Percentiles rank a stretch among this genome's conserved stretches.
Conservation (phyloP, 1,139 yeast species). For the Pichia sp. region DNA sequence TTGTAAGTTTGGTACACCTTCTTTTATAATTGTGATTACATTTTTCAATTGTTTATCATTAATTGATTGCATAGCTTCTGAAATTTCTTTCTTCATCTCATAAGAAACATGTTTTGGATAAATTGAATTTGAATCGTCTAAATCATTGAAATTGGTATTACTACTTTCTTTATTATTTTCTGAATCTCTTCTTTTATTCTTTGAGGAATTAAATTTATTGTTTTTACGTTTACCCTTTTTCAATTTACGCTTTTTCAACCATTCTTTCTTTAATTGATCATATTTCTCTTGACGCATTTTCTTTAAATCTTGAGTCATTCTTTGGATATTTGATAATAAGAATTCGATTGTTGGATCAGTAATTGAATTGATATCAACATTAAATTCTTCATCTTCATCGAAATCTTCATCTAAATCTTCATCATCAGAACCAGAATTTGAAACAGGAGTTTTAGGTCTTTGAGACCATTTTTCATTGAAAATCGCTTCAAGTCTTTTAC, state of each 20-base stretch:
- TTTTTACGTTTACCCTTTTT: slow-evolving; percentile 22
- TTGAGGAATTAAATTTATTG: slow-evolving; percentile 4
- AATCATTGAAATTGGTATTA: neutral
- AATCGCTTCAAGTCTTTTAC: slow-evolving; percentile 77
- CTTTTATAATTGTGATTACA: slow-evolving; percentile 79
- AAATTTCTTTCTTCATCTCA: slow-evolving; percentile 93
- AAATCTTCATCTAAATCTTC: slow-evolving; percentile 33
- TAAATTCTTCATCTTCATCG: slow-evolving; percentile 43
- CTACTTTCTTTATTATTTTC: neutral
- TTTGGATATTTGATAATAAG: slow-evolving; percentile 73
- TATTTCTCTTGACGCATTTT: slow-evolving; percentile 61
- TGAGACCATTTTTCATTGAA: slow-evolving; percentile 88
- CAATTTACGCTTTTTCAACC: slow-evolving; percentile 46
- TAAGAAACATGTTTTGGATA: slow-evolving; percentile 58
- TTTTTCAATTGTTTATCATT: slow-evolving; percentile 78
- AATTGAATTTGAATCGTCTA: slow-evolving; percentile 8
- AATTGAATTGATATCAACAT: slow-evolving; percentile 68
- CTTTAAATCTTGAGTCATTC: slow-evolving; percentile 81
- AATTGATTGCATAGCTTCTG: slow-evolving; percentile 73
- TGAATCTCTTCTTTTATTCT: neutral
- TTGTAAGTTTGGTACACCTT: slow-evolving; percentile 72
- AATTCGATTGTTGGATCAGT: slow-evolving; percentile 86
- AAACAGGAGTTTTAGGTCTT: slow-evolving; percentile 70
- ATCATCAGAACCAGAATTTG: slow-evolving; percentile 42
- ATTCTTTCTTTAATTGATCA: slow-evolving; percentile 36